phyloP scores from a whole-genome alignment of 371 early-diverging fungal species.

The Chytridium lagenaria region DNA sequence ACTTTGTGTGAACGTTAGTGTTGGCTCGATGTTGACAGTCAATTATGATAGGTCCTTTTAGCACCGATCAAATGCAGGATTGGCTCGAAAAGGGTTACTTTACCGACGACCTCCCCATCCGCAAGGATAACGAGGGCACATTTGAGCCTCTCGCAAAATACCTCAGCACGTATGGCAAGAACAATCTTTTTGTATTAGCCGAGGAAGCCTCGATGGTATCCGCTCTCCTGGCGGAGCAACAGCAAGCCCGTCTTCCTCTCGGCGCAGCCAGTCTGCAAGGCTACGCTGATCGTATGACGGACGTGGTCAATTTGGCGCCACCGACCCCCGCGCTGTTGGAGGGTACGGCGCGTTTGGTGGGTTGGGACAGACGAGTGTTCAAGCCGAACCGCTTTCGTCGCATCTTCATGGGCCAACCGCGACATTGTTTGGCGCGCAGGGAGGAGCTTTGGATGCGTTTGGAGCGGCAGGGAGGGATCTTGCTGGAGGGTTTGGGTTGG shows the following conservation, averaged over 20 bases:
- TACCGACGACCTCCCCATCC: slow-evolving; percentile 49
- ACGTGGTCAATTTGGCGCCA: slow-evolving; percentile 18
- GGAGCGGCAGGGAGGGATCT: too few relatives aligned
- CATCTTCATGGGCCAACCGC: neutral
- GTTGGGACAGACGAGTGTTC: too few relatives aligned
- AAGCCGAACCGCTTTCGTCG: neutral
- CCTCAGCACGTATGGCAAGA: slow-evolving; percentile 43
- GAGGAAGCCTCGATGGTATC: slow-evolving; percentile 33
- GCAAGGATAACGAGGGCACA: slow-evolving; percentile 41
- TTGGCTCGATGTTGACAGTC: too few relatives aligned
- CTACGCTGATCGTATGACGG: neutral
- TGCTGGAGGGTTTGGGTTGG: neutral
- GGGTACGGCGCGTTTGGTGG: too few relatives aligned
- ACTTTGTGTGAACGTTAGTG: neutral
- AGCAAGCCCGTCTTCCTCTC: neutral
- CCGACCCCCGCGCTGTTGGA: neutral
- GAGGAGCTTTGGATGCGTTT: neutral
- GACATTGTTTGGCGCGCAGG: too few relatives aligned
- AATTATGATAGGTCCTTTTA: slow-evolving; percentile 65
- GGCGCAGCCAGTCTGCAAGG: neutral
- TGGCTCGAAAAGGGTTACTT: slow-evolving; percentile 58
- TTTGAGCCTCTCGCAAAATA: slow-evolving; percentile 50
- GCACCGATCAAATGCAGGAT: slow-evolving; percentile 56
- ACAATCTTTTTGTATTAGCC: slow-evolving; percentile 46
- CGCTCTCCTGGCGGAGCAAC: slow-evolving; percentile 19